Evolutionary conservation across 805 yeast genomes (phyloP).

Genomic region (Lachancea quebecensis): DNA sequence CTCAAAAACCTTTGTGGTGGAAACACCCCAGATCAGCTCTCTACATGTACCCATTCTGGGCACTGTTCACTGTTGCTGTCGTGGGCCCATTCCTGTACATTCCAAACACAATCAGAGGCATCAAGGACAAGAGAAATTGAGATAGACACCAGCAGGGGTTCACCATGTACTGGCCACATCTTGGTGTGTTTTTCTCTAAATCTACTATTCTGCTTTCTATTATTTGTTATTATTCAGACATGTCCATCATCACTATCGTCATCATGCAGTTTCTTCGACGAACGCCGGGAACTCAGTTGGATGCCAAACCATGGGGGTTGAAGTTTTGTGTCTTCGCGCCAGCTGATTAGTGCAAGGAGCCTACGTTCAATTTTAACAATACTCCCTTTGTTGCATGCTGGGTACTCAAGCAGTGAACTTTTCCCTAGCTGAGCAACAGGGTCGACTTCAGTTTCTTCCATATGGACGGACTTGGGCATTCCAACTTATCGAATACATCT

Average conservation of each 20-base stretch:
- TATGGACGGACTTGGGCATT: too few relatives aligned
- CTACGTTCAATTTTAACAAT: too few relatives aligned
- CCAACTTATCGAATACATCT: too few relatives aligned
- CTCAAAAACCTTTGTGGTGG: constrained; percentile 53
- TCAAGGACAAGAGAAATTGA: constrained; percentile 40
- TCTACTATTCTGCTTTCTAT: not conserved
- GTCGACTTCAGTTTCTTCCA: too few relatives aligned
- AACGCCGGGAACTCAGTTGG: too few relatives aligned
- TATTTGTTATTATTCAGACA: not conserved
- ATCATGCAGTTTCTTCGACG: not conserved
- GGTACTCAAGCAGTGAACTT: too few relatives aligned
- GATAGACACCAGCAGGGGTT: not conserved
- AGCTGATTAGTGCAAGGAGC: too few relatives aligned
- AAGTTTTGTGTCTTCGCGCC: too few relatives aligned
- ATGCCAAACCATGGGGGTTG: too few relatives aligned
- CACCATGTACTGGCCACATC: not conserved
- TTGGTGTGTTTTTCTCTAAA: not conserved
- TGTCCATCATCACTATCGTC: not conserved
- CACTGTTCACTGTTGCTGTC: constrained; percentile 61
- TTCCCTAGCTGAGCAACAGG: too few relatives aligned
- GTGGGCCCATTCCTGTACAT: constrained; percentile 60
- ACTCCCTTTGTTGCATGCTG: too few relatives aligned
- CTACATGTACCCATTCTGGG: constrained; percentile 72
- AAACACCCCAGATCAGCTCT: constrained; percentile 64
- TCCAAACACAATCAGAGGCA: constrained; percentile 66